These are phyloP conservation scores for Scheffersomyces parashehatae DNA, from an alignment of 1,139 yeast species.

Conservation along the genomic window DNA sequence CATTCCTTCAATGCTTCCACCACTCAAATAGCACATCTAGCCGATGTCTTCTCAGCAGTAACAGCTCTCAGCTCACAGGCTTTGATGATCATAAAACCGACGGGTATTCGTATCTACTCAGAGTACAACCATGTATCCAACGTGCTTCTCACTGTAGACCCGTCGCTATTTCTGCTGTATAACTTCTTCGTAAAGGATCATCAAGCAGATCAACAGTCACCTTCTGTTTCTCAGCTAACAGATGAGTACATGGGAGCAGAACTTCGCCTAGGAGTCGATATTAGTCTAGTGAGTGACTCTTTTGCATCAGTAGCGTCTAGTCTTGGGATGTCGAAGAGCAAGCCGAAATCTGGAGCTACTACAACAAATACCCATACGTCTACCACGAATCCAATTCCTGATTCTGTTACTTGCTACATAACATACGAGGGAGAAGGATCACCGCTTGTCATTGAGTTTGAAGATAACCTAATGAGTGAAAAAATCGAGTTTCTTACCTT, in stretches of 20 bases:
- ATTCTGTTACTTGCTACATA: conserved; percentile 34
- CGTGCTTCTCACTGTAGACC: conserved; percentile 37
- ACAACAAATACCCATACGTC: conserved; percentile 1
- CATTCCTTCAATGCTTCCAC: conserved; percentile 38
- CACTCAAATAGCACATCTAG: conserved; percentile 37
- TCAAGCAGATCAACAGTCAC: not conserved
- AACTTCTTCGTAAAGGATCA: conserved; percentile 19
- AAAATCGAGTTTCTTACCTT: conserved; percentile 68
- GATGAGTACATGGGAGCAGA: conserved; percentile 15
- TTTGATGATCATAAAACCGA: conserved; percentile 31
- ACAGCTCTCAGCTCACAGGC: conserved; percentile 37
- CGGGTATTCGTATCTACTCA: conserved; percentile 36
- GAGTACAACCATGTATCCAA: conserved; percentile 42
- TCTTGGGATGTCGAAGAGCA: conserved; percentile 7
- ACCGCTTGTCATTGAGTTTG: conserved; percentile 71
- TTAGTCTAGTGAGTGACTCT: conserved; percentile 35
- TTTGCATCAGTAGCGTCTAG: conserved; percentile 30
- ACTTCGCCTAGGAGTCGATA: conserved; percentile 40
- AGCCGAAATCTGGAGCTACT: conserved; percentile 2
- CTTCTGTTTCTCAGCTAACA: conserved; percentile 1
- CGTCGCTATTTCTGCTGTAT: conserved; percentile 35
- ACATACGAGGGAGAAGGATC: conserved; percentile 54
- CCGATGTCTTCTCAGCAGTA: conserved; percentile 38
- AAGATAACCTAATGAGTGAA: conserved; percentile 69
- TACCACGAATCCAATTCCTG: conserved; percentile 12